Evolutionary conservation across 2,329 filamentous ascomycete species (phyloP).

Genomic region (Fonsecaea pedrosoi): DNA sequence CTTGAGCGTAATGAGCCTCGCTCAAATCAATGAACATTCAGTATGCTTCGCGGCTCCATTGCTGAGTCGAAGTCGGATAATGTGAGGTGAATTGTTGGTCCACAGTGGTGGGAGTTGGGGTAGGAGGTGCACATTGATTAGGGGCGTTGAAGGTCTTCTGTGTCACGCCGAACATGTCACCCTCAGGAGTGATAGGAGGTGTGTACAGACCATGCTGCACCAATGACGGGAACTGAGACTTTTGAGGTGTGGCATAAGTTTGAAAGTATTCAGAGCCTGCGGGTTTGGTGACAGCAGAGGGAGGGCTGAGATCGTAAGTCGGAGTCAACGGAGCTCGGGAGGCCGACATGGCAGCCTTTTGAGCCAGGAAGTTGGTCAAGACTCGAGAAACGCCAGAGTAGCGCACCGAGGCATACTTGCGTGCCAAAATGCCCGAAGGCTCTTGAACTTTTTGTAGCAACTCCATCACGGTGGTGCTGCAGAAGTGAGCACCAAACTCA

Average conservation of each 20-base stretch:
- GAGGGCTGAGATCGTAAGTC: conserved; percentile 46
- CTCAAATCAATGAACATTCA: conserved; percentile 14
- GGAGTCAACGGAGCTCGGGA: conserved; percentile 42
- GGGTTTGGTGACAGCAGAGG: conserved; percentile 39
- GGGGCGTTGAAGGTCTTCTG: conserved; percentile 45
- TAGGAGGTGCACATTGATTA: conserved; percentile 37
- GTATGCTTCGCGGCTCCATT: conserved; percentile 32
- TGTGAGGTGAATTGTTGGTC: conserved; percentile 32
- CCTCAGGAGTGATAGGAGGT: conserved; percentile 54
- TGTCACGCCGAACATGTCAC: conserved; percentile 48
- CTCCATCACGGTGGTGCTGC: conserved; percentile 61
- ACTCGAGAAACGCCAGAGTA: conserved; percentile 69
- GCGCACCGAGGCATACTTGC: conserved; percentile 72
- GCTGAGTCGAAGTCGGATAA: conserved; percentile 23
- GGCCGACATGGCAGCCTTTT: conserved; percentile 62
- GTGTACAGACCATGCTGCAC: conserved; percentile 52
- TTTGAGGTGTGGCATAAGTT: conserved; percentile 38
- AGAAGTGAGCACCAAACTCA: conserved; percentile 71
- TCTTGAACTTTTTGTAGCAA: conserved; percentile 70
- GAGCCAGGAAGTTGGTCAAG: conserved; percentile 70
- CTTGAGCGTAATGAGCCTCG: neutral
- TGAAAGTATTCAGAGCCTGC: conserved; percentile 36
- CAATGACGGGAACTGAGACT: conserved; percentile 35
- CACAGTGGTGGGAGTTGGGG: conserved; percentile 35
- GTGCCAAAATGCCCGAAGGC: conserved; percentile 70